A percentile compares a stretch with the other conserved stretches of the same genome.
These are phyloP conservation scores for Chytriomyces sp. DNA, from an alignment of 192 early-diverging fungal species.

Conservation along the genomic window DNA sequence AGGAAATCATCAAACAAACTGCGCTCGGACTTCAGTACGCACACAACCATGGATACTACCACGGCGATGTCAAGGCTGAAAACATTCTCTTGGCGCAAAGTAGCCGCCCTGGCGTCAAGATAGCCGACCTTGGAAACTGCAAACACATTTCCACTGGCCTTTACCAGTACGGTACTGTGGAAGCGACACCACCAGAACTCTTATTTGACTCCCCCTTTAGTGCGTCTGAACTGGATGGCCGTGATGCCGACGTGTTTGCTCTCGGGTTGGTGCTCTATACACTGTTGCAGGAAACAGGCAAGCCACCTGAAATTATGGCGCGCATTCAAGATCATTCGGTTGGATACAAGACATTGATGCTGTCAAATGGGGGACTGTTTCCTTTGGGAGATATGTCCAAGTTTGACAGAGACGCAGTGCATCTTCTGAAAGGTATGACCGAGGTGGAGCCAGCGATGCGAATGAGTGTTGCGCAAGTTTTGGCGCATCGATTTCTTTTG, in stretches of 20 bases:
- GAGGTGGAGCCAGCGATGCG: slow-evolving; percentile 10
- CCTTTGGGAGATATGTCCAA: not conserved
- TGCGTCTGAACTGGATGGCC: not conserved
- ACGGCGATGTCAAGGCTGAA: slow-evolving; percentile 66
- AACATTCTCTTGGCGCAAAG: slow-evolving; percentile 50
- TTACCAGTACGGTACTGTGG: slow-evolving; percentile 5
- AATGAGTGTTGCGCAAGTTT: not conserved
- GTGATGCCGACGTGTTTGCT: slow-evolving; percentile 35
- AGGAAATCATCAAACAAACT: slow-evolving; percentile 52
- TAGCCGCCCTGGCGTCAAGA: not conserved
- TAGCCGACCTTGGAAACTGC: slow-evolving; percentile 31
- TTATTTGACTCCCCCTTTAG: slow-evolving; percentile 2
- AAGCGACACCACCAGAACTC: slow-evolving; percentile 19
- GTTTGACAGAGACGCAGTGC: not conserved
- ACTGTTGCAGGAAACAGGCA: slow-evolving; percentile 9
- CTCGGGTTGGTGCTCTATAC: slow-evolving; percentile 26
- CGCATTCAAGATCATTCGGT: not conserved
- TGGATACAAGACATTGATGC: not conserved
- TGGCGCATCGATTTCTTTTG: slow-evolving; percentile 1
- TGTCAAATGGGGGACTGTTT: not conserved
- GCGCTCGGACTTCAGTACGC: slow-evolving; percentile 47
- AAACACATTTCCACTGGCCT: slow-evolving; percentile 7
- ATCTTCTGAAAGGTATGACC: slow-evolving; percentile 11
- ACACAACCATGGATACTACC: slow-evolving; percentile 51
- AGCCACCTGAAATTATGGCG: not conserved